Evolutionary conservation across 768 basidiomycete species (phyloP), one percentile per base, ranked within the genome.

Genomic region (Lactifluus volemus): DNA sequence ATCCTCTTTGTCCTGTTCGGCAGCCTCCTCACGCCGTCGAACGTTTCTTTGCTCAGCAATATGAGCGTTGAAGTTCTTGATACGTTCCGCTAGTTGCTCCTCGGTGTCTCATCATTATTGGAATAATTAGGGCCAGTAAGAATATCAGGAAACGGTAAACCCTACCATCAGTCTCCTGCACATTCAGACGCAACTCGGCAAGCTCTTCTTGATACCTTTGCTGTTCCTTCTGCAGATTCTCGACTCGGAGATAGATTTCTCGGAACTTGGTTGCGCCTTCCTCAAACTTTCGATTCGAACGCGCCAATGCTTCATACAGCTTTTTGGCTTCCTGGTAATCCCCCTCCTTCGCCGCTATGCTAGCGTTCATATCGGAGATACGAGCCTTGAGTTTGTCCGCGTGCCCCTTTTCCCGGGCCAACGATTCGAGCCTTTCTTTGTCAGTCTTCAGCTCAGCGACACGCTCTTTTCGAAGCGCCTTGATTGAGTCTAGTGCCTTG

Each of bases 401-500:
- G 57, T 93, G 88, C 8, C 82, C 78, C 69, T 97, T 97, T 74
- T 98, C 92, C 21, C 80, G 77, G 19, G 84, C 80, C 19, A 97
- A 79, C 15, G 84, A 81, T 45, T 88, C 80, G 5, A 98, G 79
- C 10, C 88, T 84, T 69, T 92, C 96, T 66, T 89, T 89, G 72
- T 99, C 97, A 0, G 89, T 84, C 73, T 98, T 99, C 59, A 97
- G 80, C 58, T 98, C 96, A 1, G 88, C 82, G 2, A 86, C 79
- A 11, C 92, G 86, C 42, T 98, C 97, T 70, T 98, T 98, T 53
- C 95, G 84, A 19, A 98, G 78, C 41, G 73, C 69, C 70, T 95
- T 97, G 75, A 98, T 98, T 30, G 87, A 84, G 61, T 97, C 92
- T 1, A 99, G 79, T 0, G 96, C 97, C 69, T 98, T 98, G 0